These are phyloP conservation scores for Cryphonectria carpinicola DNA, from an alignment of 2,329 filamentous ascomycete genomes.

Conservation along the genomic window DNA sequence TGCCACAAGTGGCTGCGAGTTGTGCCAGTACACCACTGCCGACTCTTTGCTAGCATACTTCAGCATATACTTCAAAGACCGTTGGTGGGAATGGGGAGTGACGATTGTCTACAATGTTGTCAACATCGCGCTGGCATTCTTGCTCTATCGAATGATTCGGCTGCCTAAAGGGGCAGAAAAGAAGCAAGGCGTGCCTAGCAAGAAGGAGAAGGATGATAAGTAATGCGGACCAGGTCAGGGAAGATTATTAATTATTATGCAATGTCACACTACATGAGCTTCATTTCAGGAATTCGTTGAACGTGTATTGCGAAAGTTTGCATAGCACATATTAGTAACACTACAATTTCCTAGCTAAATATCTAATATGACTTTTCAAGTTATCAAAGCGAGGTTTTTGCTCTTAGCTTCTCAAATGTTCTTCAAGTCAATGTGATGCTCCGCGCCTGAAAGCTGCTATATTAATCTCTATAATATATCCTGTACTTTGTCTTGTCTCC, in stretches of 20 bases:
- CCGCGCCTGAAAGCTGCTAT: not conserved
- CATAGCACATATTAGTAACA: too few relatives aligned
- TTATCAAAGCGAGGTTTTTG: too few relatives aligned
- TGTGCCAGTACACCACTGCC: conserved; percentile 55
- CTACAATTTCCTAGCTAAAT: too few relatives aligned
- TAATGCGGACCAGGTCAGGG: too few relatives aligned
- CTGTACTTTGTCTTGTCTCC: conserved; percentile 1
- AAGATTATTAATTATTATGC: too few relatives aligned
- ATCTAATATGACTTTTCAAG: too few relatives aligned
- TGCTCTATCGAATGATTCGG: conserved; percentile 49
- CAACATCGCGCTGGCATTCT: conserved; percentile 53
- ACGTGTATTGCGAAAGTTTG: too few relatives aligned
- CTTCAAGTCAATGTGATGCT: too few relatives aligned
- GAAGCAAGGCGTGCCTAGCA: not conserved
- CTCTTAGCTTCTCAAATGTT: too few relatives aligned
- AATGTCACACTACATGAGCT: too few relatives aligned
- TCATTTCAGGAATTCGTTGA: too few relatives aligned
- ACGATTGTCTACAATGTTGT: conserved; percentile 58
- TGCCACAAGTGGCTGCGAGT: conserved; percentile 57
- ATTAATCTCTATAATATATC: not conserved
- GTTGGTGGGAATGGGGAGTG: conserved; percentile 71
- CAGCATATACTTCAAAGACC: conserved; percentile 51
- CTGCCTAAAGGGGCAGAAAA: conserved; percentile 33
- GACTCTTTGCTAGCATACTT: conserved; percentile 55
- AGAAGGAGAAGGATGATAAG: too few relatives aligned